Evolutionary conservation across 2,329 filamentous ascomycete genomes (phyloP).

Genomic region (Bimuria novae-zelandiae): DNA sequence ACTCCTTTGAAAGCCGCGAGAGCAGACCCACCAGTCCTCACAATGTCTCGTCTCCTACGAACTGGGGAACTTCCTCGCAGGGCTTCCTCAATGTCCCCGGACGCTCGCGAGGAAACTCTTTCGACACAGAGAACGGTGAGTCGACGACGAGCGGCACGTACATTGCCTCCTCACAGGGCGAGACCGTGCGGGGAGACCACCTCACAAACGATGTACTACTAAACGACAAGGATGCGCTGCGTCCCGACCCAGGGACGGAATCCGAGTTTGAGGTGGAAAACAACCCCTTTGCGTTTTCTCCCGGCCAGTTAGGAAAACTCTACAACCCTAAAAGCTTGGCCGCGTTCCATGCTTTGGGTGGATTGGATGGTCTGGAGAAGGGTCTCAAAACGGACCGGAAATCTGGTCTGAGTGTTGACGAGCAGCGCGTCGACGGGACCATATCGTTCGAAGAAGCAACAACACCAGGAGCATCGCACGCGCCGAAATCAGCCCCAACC

Average conservation of each 20-base stretch:
- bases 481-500: slow-evolving; percentile 22
- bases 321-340: slow-evolving; percentile 78
- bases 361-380: slow-evolving; percentile 72
- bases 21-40: slow-evolving; percentile 69
- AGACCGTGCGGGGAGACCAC: slow-evolving; percentile 47
- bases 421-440: slow-evolving; percentile 64
- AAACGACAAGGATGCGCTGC: slow-evolving; percentile 70
- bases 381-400: slow-evolving; percentile 69
- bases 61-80: slow-evolving; percentile 56
- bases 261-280: slow-evolving; percentile 71
- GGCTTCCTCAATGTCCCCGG: slow-evolving; percentile 68
- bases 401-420: slow-evolving; percentile 72
- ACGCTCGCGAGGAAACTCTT: slow-evolving; percentile 66
- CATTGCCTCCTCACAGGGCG: slow-evolving; percentile 52
- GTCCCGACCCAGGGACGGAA: slow-evolving; percentile 76
- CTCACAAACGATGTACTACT: slow-evolving; percentile 62
- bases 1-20: slow-evolving; percentile 68
- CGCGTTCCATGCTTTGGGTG: slow-evolving; percentile 76
- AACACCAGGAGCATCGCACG: slow-evolving; percentile 26
- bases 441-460: slow-evolving; percentile 71
- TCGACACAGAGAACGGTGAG: slow-evolving; percentile 63
- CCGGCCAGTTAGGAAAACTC: slow-evolving; percentile 79
- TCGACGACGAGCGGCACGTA: slow-evolving; percentile 64
- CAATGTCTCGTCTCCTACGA: slow-evolving; percentile 67
- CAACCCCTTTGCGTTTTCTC: slow-evolving; percentile 84